These are phyloP conservation scores for Eleusine indica DNA, from an alignment of 176 grass and related monocot genomes.

Conservation along the genomic window DNA sequence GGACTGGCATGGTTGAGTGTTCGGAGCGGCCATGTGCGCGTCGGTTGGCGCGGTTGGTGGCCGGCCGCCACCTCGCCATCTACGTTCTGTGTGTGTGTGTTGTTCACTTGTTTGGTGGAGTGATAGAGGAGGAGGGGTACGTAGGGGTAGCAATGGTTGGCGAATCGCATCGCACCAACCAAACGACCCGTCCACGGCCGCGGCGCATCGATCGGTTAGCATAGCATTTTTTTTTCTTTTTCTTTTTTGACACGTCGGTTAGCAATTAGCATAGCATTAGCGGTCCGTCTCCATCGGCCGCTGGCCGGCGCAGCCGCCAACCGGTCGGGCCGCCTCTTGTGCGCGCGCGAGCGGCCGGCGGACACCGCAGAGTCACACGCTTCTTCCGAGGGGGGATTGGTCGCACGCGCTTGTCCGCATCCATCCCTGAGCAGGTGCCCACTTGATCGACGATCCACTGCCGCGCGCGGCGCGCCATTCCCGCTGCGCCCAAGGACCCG, in stretches of 20 bases:
- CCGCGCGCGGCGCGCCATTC: background rate
- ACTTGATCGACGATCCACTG: background rate
- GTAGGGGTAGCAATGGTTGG: constrained; percentile 24
- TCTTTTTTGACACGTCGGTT: too few relatives aligned
- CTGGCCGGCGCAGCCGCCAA: too few relatives aligned
- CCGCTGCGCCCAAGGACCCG: constrained; percentile 28
- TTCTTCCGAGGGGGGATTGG: background rate
- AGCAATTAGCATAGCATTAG: too few relatives aligned
- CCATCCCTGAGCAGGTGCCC: background rate
- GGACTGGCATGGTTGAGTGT: background rate
- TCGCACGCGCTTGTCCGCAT: constrained; percentile 28
- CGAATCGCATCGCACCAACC: constrained; percentile 37
- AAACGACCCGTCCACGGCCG: background rate
- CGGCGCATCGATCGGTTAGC: background rate
- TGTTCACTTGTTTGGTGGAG: background rate
- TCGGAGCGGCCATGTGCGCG: constrained; percentile 47
- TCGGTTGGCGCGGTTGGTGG: constrained; percentile 52
- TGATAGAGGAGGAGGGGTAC: background rate
- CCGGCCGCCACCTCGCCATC: background rate
- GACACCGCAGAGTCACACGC: background rate
- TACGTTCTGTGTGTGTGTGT: background rate
- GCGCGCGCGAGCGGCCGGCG: background rate
- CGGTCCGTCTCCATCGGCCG: too few relatives aligned
- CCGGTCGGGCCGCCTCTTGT: background rate
- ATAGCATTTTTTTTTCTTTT: too few relatives aligned